phyloP scores from a whole-genome alignment of 495 filamentous ascomycete genomes.

The Penicillium simplicissimum region DNA sequence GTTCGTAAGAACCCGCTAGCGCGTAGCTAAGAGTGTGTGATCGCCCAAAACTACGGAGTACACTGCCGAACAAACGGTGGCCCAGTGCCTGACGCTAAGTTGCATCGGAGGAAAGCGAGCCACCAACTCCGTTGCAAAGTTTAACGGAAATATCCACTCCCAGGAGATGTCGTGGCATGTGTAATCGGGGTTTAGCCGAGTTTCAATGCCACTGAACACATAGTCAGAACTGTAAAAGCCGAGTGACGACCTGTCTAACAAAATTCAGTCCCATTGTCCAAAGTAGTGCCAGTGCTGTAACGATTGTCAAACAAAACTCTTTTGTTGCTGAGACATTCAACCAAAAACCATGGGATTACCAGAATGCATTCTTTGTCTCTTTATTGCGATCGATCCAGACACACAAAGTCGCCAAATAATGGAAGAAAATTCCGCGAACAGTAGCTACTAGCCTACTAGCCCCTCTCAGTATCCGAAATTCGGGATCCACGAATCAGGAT shows the following conservation, averaged over 20 bases:
- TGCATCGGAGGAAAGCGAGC: slow-evolving; percentile 35
- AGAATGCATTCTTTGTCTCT: neutral
- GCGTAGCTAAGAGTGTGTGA: neutral
- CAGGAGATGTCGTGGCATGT: neutral
- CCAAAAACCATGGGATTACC: neutral
- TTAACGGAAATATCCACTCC: neutral
- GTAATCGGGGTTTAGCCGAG: slow-evolving; percentile 6
- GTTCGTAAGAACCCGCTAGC: slow-evolving; percentile 8
- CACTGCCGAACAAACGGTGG: slow-evolving; percentile 9
- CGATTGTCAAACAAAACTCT: neutral
- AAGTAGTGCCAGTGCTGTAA: neutral
- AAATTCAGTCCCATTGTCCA: neutral
- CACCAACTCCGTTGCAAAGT: neutral
- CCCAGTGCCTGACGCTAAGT: slow-evolving; percentile 9
- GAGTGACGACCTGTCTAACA: neutral
- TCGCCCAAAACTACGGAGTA: slow-evolving; percentile 13
- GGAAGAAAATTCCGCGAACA: neutral
- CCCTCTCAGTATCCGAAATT: slow-evolving; percentile 36
- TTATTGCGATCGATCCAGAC: neutral
- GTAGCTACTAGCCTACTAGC: slow-evolving; percentile 5
- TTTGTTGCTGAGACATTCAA: neutral
- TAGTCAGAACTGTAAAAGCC: neutral
- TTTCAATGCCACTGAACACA: neutral
- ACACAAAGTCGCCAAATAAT: neutral
- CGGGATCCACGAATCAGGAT: slow-evolving; percentile 14